Conservation (phyloP, 768 basidiomycete genomes). For the Astraeus odoratus region DNA sequence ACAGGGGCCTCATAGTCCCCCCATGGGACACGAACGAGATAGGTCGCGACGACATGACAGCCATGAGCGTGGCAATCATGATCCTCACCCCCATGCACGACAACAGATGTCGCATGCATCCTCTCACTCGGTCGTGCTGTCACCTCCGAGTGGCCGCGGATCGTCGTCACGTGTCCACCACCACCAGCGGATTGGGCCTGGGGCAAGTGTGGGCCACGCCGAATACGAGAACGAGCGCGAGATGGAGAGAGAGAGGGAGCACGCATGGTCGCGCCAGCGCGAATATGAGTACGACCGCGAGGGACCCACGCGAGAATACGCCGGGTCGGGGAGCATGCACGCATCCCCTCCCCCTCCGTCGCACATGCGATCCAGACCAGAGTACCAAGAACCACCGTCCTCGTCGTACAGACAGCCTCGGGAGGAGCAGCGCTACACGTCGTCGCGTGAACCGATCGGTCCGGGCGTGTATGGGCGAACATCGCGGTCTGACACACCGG, state of each 20-base stretch:
- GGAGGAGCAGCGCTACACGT: slow-evolving; percentile 21
- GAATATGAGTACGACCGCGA: slow-evolving; percentile 41
- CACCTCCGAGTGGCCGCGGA: slow-evolving; percentile 30
- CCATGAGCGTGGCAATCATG: slow-evolving; percentile 33
- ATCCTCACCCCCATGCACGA: slow-evolving; percentile 27
- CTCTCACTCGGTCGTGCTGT: slow-evolving; percentile 28
- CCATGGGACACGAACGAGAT: slow-evolving; percentile 35
- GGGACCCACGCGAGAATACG: slow-evolving; percentile 22
- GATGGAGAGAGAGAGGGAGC: slow-evolving; percentile 34
- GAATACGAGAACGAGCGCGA: slow-evolving; percentile 33
- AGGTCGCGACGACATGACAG: slow-evolving; percentile 44
- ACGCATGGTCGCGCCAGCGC: slow-evolving; percentile 29
- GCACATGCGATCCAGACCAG: slow-evolving; percentile 33
- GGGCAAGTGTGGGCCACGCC: slow-evolving; percentile 42
- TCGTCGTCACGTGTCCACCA: slow-evolving; percentile 41
- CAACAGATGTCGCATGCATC: slow-evolving; percentile 27
- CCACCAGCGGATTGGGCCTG: slow-evolving; percentile 65
- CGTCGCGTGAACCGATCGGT: slow-evolving; percentile 24
- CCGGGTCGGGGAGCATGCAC: slow-evolving; percentile 23
- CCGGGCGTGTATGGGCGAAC: slow-evolving; percentile 25
- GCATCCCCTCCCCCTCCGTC: slow-evolving; percentile 33
- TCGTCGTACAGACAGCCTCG: slow-evolving; percentile 20
- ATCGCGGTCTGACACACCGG: slow-evolving; percentile 54
- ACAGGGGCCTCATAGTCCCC: slow-evolving; percentile 44
- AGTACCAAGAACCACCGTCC: slow-evolving; percentile 22